phyloP scores from a whole-genome alignment of 192 early-diverging fungal species.

The Obelidium mucronatum region DNA sequence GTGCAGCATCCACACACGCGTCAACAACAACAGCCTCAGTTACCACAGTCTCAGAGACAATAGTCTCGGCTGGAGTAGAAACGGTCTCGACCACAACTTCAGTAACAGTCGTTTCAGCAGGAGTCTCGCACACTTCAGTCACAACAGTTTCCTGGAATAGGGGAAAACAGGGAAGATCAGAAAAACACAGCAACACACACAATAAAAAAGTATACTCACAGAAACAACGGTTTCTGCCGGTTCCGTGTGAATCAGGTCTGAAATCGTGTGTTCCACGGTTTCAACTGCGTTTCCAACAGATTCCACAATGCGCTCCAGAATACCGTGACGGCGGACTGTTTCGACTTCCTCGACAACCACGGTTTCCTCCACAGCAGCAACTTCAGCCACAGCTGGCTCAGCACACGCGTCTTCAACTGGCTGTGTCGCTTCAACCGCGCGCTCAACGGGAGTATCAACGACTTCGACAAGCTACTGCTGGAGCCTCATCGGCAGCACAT shows the following conservation, averaged over 20 bases:
- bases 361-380: not conserved
- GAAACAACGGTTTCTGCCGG: too few species aligned
- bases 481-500: too few species aligned
- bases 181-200: too few species aligned
- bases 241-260: too few species aligned
- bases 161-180: too few species aligned
- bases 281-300: not conserved
- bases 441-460: too few species aligned
- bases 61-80: too few species aligned
- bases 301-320: not conserved
- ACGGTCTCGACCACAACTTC: not conserved
- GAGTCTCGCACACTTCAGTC: not conserved
- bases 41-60: too few species aligned
- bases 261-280: not conserved
- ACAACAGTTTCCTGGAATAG: too few species aligned
- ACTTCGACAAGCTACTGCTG: too few species aligned
- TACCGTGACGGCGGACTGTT: not conserved
- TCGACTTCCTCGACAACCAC: not conserved
- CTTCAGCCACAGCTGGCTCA: not conserved
- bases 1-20: not conserved
- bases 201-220: not conserved
- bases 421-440: too few species aligned
- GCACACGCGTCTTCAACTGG: not conserved
- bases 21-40: not conserved
- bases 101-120: not conserved